These are phyloP conservation scores for Prunus mongolica DNA, from an alignment of 306 rosid genomes.

Conservation along the genomic window DNA sequence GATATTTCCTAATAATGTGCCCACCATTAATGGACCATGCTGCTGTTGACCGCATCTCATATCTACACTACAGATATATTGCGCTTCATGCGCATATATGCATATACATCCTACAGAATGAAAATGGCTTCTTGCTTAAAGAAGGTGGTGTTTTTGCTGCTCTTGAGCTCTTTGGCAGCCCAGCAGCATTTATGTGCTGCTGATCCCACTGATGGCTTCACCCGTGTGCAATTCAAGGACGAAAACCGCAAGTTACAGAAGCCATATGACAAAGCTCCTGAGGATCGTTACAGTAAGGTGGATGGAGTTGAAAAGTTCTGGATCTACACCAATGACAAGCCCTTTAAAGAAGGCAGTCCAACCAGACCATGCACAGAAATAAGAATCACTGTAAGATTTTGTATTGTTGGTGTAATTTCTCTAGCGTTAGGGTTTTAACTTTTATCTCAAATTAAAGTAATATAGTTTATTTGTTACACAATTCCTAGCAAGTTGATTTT, in stretches of 20 bases:
- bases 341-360: slow-evolving; percentile 10
- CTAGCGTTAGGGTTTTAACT: no score
- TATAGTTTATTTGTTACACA: not conserved
- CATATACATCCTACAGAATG: no score
- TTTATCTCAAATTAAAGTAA: no score
- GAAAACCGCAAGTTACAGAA: slow-evolving; percentile 9
- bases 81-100: no score
- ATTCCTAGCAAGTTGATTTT: not conserved
- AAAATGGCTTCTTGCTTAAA: not conserved
- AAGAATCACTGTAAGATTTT: slow-evolving; percentile 4
- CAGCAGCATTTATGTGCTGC: not conserved
- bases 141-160: not conserved
- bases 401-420: no score
- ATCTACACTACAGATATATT: no score
- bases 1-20: no score
- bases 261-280: slow-evolving; percentile 3
- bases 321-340: slow-evolving; percentile 19
- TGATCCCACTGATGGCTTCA: slow-evolving; percentile 27
- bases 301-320: slow-evolving; percentile 13
- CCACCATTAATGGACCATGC: no score
- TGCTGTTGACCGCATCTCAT: no score
- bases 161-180: not conserved
- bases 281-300: not conserved
- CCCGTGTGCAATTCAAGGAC: not conserved
- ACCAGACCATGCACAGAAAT: slow-evolving; percentile 24